Conservation (phyloP, 805 yeast species). For the Candida ficus region DNA sequence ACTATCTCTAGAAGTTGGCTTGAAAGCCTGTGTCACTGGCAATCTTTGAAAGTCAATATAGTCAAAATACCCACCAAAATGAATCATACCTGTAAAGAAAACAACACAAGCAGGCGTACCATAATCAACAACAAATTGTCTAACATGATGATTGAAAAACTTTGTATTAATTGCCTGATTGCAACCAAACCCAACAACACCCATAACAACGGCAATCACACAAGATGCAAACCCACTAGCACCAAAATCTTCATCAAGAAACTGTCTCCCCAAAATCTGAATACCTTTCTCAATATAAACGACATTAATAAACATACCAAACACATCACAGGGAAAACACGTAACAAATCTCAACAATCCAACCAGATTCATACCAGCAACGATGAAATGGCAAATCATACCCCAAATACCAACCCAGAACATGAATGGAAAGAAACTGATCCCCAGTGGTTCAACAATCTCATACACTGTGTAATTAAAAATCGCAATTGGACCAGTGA, state of each 20-base stretch:
- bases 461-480: conserved; percentile 88
- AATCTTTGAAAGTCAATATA: conserved; percentile 52
- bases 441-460: conserved; percentile 48
- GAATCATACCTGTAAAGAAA: conserved; percentile 90
- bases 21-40: conserved; percentile 67
- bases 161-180: conserved; percentile 41
- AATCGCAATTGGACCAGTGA: conserved; percentile 91
- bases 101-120: conserved; percentile 79
- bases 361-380: conserved; percentile 68
- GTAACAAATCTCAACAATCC: conserved; percentile 67
- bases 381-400: conserved; percentile 68
- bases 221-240: conserved; percentile 68
- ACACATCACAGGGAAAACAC: conserved; percentile 82
- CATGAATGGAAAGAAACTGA: conserved; percentile 74
- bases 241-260: conserved; percentile 33
- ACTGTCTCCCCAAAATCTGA: conserved; percentile 72
- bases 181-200: conserved; percentile 74
- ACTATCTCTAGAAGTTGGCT: conserved; percentile 52
- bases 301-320: conserved; percentile 85
- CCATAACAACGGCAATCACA: conserved; percentile 69
- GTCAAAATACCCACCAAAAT: conserved; percentile 77
- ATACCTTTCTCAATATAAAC: conserved; percentile 90
- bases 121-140: conserved; percentile 80
- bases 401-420: conserved; percentile 95
- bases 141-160: conserved; percentile 50